Evolutionary conservation across 108 stramenopile genomes (phyloP), one percentile per base, ranked within the genome.

Genomic region (Fistulifera pelliculosa): DNA sequence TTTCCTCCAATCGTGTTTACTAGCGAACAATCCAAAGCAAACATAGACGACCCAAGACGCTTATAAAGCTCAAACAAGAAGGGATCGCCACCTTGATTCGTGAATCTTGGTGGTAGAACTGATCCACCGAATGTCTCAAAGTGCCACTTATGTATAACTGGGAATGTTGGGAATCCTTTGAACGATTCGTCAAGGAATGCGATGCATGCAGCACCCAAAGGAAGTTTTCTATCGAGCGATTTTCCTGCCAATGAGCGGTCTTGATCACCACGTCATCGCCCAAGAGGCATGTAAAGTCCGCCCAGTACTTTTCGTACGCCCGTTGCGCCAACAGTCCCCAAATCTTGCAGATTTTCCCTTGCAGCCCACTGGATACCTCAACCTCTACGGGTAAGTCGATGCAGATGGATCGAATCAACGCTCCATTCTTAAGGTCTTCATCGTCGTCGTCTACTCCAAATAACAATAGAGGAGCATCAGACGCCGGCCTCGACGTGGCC

Each of bases 161-260:
- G 79, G 61, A 80, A 80, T 2, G 66, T 73, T 18, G 79, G 79
- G 50, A 80, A 80, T 1, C 74, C 74, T n/a, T 66, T 61, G 44
- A 80, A 80, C 18, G 52, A 64, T 24, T 16, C 17, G 49, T 80
- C 79, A n/a, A 70, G 64, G 61, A 62, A 76, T 62, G 65, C 66
- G 0, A 72, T 65, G 58, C 74, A 73, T 27, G 71, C 79, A 57
- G 73, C 73, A 19, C 61, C 53, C n/a, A 65, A 56, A 13, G 61
- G 62, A 25, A 56, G n/a, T 12, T 40, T 31, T 6, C 61, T 42
- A 8, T 42, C 18, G 0, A 54, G 28, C 13, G 62, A 40, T 62
- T 17, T 35, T 68, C 59, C 41, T 74, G 73, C 45, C 31, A 68
- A 2, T 41, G 23, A 6, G 52, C 27, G 24, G 15, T 35, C 2